These are phyloP conservation scores for Trichosanthes truncata DNA, from an alignment of 306 rosid species.

Conservation along the genomic window DNA sequence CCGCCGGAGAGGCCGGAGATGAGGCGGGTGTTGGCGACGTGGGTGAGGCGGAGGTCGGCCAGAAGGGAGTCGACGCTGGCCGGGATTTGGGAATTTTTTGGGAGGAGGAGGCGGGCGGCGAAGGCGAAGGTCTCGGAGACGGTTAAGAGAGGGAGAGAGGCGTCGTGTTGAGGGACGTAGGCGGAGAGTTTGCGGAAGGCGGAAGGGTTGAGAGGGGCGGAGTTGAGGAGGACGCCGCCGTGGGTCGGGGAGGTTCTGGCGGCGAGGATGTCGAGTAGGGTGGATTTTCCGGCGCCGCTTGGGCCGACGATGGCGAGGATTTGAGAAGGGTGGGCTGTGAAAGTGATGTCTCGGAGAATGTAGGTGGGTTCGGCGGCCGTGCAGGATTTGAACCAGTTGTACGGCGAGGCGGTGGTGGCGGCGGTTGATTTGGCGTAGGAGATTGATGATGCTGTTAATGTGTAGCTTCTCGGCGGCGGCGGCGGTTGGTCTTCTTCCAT, in stretches of 20 bases:
- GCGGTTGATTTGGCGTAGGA: conserved; percentile 56
- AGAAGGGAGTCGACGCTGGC: conserved; percentile 43
- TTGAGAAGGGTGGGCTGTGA: conserved; percentile 61
- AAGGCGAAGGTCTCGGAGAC: conserved; percentile 77
- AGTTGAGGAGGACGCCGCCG: conserved; percentile 60
- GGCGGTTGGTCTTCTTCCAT: conserved; percentile 40
- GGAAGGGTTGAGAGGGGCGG: conserved; percentile 59
- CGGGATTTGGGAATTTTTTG: conserved; percentile 25
- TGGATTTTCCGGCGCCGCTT: conserved; percentile 92
- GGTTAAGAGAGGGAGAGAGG: conserved; percentile 67
- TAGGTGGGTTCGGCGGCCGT: conserved; percentile 33
- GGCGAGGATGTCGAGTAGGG: conserved; percentile 80
- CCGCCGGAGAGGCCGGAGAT: conserved; percentile 71
- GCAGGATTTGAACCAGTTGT: conserved; percentile 42
- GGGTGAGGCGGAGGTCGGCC: conserved; percentile 43
- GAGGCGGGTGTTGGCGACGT: conserved; percentile 55
- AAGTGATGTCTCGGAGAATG: conserved; percentile 60
- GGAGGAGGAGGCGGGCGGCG: conserved; percentile 60
- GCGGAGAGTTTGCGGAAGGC: conserved; percentile 74
- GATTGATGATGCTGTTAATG: conserved; percentile 57
- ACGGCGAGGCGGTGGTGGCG: conserved; percentile 21
- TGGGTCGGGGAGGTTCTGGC: conserved; percentile 53
- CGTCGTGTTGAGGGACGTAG: conserved; percentile 88
- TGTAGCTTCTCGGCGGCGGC: conserved; percentile 29
- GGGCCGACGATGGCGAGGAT: conserved; percentile 91